Evolutionary conservation across 2,329 filamentous ascomycete species (phyloP), one percentile per base, ranked within the genome.

Genomic region (Rhytidhysteron rufulum): DNA sequence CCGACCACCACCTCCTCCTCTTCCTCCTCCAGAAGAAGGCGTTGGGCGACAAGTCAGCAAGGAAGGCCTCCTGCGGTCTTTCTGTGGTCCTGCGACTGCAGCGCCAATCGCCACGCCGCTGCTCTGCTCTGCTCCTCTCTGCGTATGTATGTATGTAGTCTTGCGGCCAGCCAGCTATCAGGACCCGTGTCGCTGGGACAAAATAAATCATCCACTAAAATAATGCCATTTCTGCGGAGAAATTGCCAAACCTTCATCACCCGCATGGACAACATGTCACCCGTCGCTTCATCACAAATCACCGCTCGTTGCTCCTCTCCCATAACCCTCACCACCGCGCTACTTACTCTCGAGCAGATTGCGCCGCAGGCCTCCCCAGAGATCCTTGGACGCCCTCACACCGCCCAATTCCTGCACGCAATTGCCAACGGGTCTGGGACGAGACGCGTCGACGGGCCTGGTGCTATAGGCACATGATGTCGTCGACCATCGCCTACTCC

Each of bases 291-390:
- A 29, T 32, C 36, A 41, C 50, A 40, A 50, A 48, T 52, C 42
- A 47, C 27, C 18, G 27, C 25, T 31, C 20, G 29, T 37, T 8
- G 19, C 13, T 27, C 13, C 8, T 27, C 24, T 13, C 24, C 24
- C 7, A 27, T 7, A 27, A 27, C 33, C 5, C 8, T 22, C 32
- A 34, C 32, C 18, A 15, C 31, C 33, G 18, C 17, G 11, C 13
- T 25, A 20, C 35, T 17, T 25, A 37, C 35, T 37, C 33, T 35
- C 22, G 17, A 25, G 22, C 35, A 37, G 20, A 41, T 51, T 48
- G 43, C 49, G 44, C 45, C 42, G 46, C 42, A 52, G 43, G 47
- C 47, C 46, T 49, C 45, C 43, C 34, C 19, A 40, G 34, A 46
- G 41, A 31, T 42, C 41, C 27, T 16, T 25, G n/a, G 5, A 31